Base-by-base conservation (phyloP, 176 grass and related monocot genomes). In the Triticum urartu region DNA sequence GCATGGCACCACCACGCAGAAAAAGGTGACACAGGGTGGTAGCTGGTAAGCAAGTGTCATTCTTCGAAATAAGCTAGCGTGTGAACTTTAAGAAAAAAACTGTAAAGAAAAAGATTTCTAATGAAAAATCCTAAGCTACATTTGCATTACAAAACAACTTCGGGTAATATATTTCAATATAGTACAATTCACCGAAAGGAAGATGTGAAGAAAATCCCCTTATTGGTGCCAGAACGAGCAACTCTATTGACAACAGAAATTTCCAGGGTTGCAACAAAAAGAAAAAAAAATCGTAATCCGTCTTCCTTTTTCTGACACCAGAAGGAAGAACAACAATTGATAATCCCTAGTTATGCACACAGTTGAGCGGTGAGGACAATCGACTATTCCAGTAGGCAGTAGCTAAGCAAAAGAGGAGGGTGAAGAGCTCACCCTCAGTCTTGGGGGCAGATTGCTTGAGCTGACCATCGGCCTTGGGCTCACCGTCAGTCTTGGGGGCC, bases 361-460 rank as follows among this genome's bases (percentile, higher is more conserved):
- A 7, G 35, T 45, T 42, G 9, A 22, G 24, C 75, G 11, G 1
- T 48, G 1, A 20, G 11, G 30, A 15, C 24, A 35, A 70, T 33
- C 54, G 5, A 79, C 39, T 7, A 69, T 52, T 21, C 58, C 18
- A 47, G 18, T 20, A 87, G 13, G 7, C 18, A 47, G 18, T 20
- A 87, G 13, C 12, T 43, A 59, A 80, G 25, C 56, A 72, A 40
- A 84, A 30, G 24, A 21, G 18, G n/a, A 81, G 33, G 43, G 47
- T 39, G 20, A 56, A 40, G 24, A 64, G 48, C 80, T 87, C 72
- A 95, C 95, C 20, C 42, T 30, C 64, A 15, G 89, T 93, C 84
- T 92, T 92, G 45, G 88, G 43, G 59, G 77, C 86, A 38, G 69
- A 47, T 76, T 95, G 87, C 93, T 86, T 86, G 56, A 84, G 81